A percentile compares a stretch with the other conserved stretches of the same genome.
These are phyloP conservation scores for Lactifluus hygrophoroides DNA, from an alignment of 768 basidiomycete species.

Conservation along the genomic window DNA sequence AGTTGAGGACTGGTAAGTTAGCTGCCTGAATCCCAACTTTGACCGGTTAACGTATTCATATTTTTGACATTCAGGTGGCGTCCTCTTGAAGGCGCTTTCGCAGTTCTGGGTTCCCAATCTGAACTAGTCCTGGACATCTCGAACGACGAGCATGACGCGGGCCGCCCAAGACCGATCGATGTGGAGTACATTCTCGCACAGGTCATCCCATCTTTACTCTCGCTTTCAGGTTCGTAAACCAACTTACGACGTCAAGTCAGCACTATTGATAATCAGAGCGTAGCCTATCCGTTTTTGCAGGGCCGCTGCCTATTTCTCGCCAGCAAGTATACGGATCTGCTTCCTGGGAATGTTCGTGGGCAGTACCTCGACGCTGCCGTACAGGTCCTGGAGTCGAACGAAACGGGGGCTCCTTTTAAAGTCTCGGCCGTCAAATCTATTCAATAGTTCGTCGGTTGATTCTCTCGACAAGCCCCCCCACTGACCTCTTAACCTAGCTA, in stretches of 20 bases:
- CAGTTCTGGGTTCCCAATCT: slow-evolving; percentile 72
- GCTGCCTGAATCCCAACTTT: not conserved
- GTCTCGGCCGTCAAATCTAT: slow-evolving; percentile 90
- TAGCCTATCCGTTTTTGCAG: slow-evolving; percentile 88
- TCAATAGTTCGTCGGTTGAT: slow-evolving; percentile 59
- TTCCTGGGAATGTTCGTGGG: slow-evolving; percentile 63
- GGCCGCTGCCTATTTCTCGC: slow-evolving; percentile 94
- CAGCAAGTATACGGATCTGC: slow-evolving; percentile 70
- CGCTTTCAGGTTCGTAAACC: slow-evolving; percentile 51
- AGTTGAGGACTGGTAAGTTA: slow-evolving; percentile 53
- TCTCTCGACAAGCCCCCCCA: not conserved
- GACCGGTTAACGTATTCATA: not conserved
- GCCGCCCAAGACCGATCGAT: slow-evolving; percentile 60
- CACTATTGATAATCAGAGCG: not conserved
- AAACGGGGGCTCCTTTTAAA: slow-evolving; percentile 80
- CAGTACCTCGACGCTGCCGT: slow-evolving; percentile 87
- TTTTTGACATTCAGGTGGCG: slow-evolving; percentile 66
- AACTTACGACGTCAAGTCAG: not conserved
- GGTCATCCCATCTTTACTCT: slow-evolving; percentile 71
- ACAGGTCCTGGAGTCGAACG: slow-evolving; percentile 67
- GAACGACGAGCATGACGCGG: slow-evolving; percentile 65
- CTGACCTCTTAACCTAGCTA: slow-evolving; percentile 40
- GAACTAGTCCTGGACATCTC: slow-evolving; percentile 68
- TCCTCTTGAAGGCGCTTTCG: slow-evolving; percentile 76
- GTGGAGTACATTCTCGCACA: slow-evolving; percentile 66